These are phyloP conservation scores for Scedosporium apiospermum DNA, from an alignment of 2,329 filamentous ascomycete species.

Conservation along the genomic window DNA sequence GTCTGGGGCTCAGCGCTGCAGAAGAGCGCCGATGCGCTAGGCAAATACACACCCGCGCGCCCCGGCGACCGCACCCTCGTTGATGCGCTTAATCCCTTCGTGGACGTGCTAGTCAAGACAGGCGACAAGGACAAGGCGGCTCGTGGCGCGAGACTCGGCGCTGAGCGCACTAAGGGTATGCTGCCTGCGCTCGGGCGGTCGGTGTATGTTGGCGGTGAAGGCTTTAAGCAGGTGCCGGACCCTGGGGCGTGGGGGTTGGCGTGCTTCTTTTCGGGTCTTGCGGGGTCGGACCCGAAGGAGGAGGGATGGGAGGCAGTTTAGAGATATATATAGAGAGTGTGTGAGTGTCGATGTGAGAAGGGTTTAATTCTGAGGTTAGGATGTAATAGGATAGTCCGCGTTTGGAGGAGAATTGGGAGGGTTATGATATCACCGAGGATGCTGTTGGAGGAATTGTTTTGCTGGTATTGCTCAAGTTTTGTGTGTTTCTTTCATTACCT, in stretches of 20 bases:
- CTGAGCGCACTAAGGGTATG: constrained; percentile 85
- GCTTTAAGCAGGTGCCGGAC: constrained; percentile 40
- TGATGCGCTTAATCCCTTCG: constrained; percentile 83
- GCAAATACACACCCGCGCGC: constrained; percentile 79
- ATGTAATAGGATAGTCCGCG: not conserved
- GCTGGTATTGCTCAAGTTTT: not conserved
- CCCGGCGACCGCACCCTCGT: constrained; percentile 85
- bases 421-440: not conserved
- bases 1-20: constrained; percentile 57
- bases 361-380: not conserved
- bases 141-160: constrained; percentile 62
- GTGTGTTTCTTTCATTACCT: not conserved
- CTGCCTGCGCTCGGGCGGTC: constrained; percentile 67
- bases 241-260: constrained; percentile 67
- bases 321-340: not conserved
- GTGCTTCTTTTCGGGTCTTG: constrained; percentile 72
- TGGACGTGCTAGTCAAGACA: constrained; percentile 57
- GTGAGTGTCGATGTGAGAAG: not conserved
- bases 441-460: too few relatives aligned
- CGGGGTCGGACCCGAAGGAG: constrained; percentile 29
- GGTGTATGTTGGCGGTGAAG: constrained; percentile 34
- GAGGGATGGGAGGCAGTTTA: constrained; percentile 26
- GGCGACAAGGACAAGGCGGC: constrained; percentile 60
- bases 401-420: not conserved
- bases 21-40: constrained; percentile 60